Percentiles rank a stretch among this genome's conserved stretches.
These are phyloP conservation scores for Tulasnella sp. DNA, from an alignment of 768 basidiomycete genomes.

Conservation along the genomic window DNA sequence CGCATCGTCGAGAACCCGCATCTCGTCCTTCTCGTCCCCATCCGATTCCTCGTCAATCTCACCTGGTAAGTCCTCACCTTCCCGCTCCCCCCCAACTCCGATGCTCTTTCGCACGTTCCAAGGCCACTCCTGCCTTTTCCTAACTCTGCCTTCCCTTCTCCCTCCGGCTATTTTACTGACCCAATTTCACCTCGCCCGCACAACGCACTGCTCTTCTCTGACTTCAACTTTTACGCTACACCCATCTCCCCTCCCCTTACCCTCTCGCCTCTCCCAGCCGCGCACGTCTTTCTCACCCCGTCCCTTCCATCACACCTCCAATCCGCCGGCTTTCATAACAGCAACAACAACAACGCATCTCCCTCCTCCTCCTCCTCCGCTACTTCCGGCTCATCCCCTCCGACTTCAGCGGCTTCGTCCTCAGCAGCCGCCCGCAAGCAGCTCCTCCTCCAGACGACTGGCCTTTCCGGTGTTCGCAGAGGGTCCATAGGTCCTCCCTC, in stretches of 20 bases:
- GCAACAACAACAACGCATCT: neutral
- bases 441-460: conserved; percentile 12
- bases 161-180: conserved; percentile 7
- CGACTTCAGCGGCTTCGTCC: neutral
- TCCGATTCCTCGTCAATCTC: neutral
- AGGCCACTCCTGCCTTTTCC: neutral
- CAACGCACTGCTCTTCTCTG: neutral
- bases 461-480: conserved; percentile 4
- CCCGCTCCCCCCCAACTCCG: neutral
- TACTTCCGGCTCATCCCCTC: conserved; percentile 4
- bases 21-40: conserved; percentile 8
- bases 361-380: conserved; percentile 6
- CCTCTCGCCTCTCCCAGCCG: neutral
- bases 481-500: conserved; percentile 21
- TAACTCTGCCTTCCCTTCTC: neutral
- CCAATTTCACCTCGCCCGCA: conserved; percentile 9
- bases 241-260: neutral
- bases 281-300: conserved; percentile 13
- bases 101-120: neutral
- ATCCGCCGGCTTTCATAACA: conserved; percentile 18
- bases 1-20: conserved; percentile 1
- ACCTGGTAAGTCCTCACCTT: neutral
- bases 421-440: conserved; percentile 17
- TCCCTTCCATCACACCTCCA: conserved; percentile 14
- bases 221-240: neutral